A percentile compares a stretch with the other conserved stretches of the same genome.
Conservation (phyloP, 495 filamentous ascomycete species). For the Xylaria grammica region DNA sequence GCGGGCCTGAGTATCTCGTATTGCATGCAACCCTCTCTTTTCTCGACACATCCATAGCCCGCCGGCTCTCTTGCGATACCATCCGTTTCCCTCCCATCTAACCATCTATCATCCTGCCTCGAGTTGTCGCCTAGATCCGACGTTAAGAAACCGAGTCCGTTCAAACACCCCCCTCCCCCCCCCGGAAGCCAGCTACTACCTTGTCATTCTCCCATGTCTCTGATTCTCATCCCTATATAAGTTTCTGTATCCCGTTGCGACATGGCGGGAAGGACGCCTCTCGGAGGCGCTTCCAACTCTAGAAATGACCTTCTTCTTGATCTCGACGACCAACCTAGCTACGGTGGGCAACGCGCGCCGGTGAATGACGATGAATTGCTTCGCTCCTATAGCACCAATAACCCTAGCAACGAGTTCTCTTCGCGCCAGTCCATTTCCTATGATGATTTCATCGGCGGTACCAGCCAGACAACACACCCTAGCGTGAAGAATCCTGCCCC, state of each 20-base stretch:
- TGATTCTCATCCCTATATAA: constrained; percentile 38
- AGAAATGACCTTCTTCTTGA: constrained; percentile 76
- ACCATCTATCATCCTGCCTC: constrained; percentile 2
- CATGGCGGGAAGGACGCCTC: constrained; percentile 70
- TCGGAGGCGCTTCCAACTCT: constrained; percentile 63
- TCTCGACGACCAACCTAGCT: constrained; percentile 70
- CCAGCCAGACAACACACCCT: constrained; percentile 44
- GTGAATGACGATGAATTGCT: constrained; percentile 79
- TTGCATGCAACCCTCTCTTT: constrained; percentile 27
- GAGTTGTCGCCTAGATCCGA: constrained; percentile 18
- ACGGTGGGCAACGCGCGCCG: constrained; percentile 74
- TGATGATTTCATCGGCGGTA: constrained; percentile 86
- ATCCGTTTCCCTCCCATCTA: constrained; percentile 12
- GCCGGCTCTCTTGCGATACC: constrained; percentile 23
- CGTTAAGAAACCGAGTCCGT: constrained; percentile 17
- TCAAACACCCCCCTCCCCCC: constrained; percentile 2
- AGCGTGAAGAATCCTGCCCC: constrained; percentile 48
- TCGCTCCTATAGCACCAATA: constrained; percentile 60
- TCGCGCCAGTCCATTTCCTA: constrained; percentile 88
- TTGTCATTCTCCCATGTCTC: constrained; percentile 34
- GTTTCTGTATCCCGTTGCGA: constrained; percentile 43
- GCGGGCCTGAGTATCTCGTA: constrained; percentile 33
- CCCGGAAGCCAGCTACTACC: constrained; percentile 13
- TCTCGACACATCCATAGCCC: constrained; percentile 24
- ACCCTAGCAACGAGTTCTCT: constrained; percentile 56